Base-by-base conservation (phyloP, 208 protist species). In the Strigomonas galati region DNA sequence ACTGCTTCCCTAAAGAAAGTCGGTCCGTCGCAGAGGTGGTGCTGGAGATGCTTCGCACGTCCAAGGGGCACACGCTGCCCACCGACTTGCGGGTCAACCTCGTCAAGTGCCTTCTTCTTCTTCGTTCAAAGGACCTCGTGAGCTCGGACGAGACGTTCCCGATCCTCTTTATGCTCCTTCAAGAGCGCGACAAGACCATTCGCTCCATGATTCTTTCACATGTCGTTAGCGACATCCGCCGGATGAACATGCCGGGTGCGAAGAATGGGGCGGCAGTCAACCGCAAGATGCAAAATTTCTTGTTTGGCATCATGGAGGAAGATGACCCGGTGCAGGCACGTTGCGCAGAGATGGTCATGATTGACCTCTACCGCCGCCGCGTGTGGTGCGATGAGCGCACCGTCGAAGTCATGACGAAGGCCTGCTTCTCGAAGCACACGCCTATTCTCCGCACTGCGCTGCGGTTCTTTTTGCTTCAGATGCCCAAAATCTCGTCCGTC, bases 291-390 rank as follows among this genome's bases (percentile, higher is more conserved):
- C 97, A 99, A 79, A 98, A 96, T 73, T 98, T 91, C 74, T 93
- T 99, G 71, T 98, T 96, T 78, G 78, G 74, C 0, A 91, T 99
- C 56, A 91, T 99, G 81, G 74, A 82, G 31, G 96, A 99, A 44
- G 84, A 93, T 43, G 93, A 96, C 67, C 72, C 87, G 14, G 78
- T 96, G 14, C 97, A 98, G 70, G 94, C 97, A 2, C 84, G 96
- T 0, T 97, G 97, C 67, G 96, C 95, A 12, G 85, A 99, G 48
- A 87, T 97, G 59, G 93, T 99, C 26, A 98, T 99, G 92, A 97
- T 99, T 62, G 94, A 98, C 63, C 85, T 99, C 24, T 99, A 99
- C 83, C 85, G 93, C n/a, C 91, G 96, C 40, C 83, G 95, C 24
- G 87, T 99, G 30, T 99, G 97, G 97, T 86, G 78, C 49, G 84